phyloP scores from a whole-genome alignment of 2,329 filamentous ascomycete genomes.

The Aspergillus felis region DNA sequence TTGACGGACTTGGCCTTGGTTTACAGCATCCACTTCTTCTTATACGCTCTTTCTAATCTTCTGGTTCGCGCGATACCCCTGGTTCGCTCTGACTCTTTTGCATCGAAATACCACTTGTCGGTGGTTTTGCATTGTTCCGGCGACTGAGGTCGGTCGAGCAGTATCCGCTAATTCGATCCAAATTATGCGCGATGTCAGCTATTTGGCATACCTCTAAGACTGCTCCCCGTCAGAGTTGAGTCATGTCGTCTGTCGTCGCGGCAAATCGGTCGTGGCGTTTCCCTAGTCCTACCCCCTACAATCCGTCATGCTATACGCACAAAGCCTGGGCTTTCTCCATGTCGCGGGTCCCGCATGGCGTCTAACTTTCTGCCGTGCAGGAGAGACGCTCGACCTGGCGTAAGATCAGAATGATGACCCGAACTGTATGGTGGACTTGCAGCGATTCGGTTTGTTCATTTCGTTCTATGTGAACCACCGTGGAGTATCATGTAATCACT shows the following conservation, averaged over 20 bases:
- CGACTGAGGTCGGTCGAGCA: not conserved
- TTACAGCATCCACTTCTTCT: conserved; percentile 1
- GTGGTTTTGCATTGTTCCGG: not conserved
- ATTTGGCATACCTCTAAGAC: no score
- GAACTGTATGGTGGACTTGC: not conserved
- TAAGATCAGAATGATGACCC: not conserved
- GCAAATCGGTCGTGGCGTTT: no score
- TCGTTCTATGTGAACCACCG: not conserved
- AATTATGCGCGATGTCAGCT: no score
- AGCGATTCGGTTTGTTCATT: not conserved
- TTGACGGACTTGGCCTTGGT: conserved; percentile 3
- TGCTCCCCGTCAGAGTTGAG: no score
- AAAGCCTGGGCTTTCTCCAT: not conserved
- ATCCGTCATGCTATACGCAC: not conserved
- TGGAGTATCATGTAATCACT: not conserved
- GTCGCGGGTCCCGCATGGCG: not conserved
- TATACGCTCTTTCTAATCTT: conserved; percentile 8
- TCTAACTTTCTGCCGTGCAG: not conserved
- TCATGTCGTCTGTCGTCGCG: no score
- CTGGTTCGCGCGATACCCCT: not conserved
- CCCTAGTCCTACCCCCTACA: not conserved
- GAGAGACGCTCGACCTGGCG: not conserved
- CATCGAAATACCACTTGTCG: not conserved
- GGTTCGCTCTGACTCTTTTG: not conserved
- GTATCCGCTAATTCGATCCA: no score